phyloP scores from a whole-genome alignment of 2,329 filamentous ascomycete species.

The Phyllosticta capitalensis region DNA sequence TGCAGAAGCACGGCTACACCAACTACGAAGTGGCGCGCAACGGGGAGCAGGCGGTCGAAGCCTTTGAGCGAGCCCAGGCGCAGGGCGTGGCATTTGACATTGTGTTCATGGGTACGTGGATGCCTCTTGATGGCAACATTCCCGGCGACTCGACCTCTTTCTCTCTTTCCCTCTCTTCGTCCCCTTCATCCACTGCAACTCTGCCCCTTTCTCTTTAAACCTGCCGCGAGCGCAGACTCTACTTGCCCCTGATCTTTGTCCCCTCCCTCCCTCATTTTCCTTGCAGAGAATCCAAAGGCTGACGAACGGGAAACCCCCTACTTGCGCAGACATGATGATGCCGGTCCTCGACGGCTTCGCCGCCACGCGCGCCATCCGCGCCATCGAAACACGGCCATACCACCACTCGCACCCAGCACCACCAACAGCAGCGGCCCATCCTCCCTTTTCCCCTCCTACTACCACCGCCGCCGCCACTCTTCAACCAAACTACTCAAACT shows the following conservation, averaged over 20 bases:
- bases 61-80: slow-evolving; percentile 22
- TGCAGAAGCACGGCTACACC: slow-evolving; percentile 25
- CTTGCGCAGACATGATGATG: slow-evolving; percentile 42
- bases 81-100: slow-evolving; percentile 17
- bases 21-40: slow-evolving; percentile 27
- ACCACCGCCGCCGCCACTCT: background rate
- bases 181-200: no score
- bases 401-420: slow-evolving; percentile 26
- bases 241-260: no score
- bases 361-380: slow-evolving; percentile 37
- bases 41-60: slow-evolving; percentile 18
- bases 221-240: no score
- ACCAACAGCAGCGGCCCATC: no score
- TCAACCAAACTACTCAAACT: background rate
- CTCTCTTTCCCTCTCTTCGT: background rate
- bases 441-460: no score
- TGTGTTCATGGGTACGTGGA: slow-evolving; percentile 25
- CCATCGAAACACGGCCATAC: slow-evolving; percentile 32
- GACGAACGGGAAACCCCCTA: background rate
- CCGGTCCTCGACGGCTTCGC: slow-evolving; percentile 46
- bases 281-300: background rate
- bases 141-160: background rate
- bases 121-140: background rate
- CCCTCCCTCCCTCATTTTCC: no score
- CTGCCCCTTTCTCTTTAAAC: no score